These are phyloP conservation scores for Fraxinus pennsylvanica DNA, from an alignment of 257 asterid genomes.

Conservation along the genomic window DNA sequence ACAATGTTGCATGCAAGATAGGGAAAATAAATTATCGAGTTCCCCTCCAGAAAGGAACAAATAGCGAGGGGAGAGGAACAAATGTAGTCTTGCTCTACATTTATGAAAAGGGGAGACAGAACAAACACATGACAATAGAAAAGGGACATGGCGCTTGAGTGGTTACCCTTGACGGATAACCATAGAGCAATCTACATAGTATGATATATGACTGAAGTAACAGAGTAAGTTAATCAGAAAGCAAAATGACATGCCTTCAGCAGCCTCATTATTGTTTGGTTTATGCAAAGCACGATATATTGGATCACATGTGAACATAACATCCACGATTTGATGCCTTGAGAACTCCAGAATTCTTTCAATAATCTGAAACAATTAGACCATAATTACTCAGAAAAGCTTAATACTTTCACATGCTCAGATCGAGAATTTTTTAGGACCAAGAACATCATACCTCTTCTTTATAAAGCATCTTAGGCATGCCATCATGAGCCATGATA, in stretches of 20 bases:
- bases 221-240: conserved; percentile 9
- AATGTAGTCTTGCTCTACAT: conserved; percentile 13
- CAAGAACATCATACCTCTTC: conserved; percentile 68
- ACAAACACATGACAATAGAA: conserved; percentile 1
- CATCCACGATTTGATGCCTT: conserved; percentile 86
- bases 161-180: conserved; percentile 22
- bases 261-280: conserved; percentile 59
- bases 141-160: neutral
- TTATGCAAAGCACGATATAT: conserved; percentile 86
- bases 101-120: conserved; percentile 15
- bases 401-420: conserved; percentile 20
- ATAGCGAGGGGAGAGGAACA: neutral
- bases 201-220: conserved; percentile 14
- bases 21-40: conserved; percentile 11
- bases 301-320: conserved; percentile 91
- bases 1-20: conserved; percentile 3
- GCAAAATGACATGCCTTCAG: conserved; percentile 64
- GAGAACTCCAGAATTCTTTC: conserved; percentile 97
- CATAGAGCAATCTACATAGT: neutral
- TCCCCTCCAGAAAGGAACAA: neutral
- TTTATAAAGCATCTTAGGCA: conserved; percentile 92
- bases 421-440: conserved; percentile 2
- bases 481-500: conserved; percentile 73
- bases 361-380: conserved; percentile 63
- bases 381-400: conserved; percentile 31